Percentiles rank a stretch among this genome's conserved stretches.
phyloP scores from a whole-genome alignment of 1,284 basidiomycete genomes.

The Mycena citricolor region DNA sequence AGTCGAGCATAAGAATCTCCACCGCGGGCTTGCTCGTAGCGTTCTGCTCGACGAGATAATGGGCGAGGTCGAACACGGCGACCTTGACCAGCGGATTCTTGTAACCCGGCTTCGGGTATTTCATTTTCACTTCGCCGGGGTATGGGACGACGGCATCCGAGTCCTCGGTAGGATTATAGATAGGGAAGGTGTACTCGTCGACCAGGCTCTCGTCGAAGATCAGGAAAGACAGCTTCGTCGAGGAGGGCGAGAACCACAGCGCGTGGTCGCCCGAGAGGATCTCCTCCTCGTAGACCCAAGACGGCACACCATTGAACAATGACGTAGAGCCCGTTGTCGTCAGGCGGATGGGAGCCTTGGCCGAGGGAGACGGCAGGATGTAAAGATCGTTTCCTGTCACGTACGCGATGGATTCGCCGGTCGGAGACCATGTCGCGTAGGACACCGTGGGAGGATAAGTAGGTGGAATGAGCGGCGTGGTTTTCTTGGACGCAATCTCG shows the following conservation, averaged over 20 bases:
- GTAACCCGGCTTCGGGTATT: constrained; percentile 91
- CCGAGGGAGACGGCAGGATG: constrained; percentile 65
- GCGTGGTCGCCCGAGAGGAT: constrained; percentile 75
- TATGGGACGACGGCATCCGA: constrained; percentile 76
- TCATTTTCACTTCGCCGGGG: constrained; percentile 76
- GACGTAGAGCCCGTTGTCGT: constrained; percentile 82
- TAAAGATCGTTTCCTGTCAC: constrained; percentile 85
- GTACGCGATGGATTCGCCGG: constrained; percentile 78
- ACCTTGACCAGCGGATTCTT: constrained; percentile 85
- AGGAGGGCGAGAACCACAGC: constrained; percentile 91
- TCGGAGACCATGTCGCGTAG: constrained; percentile 85
- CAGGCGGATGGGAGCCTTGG: constrained; percentile 64
- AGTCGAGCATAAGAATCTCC: constrained; percentile 60
- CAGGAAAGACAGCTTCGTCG: constrained; percentile 81
- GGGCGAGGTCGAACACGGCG: constrained; percentile 78
- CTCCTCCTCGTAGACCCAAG: constrained; percentile 98
- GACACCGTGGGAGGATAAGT: constrained; percentile 68
- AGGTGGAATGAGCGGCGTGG: constrained; percentile 68
- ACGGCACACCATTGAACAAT: constrained; percentile 91
- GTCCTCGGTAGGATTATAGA: constrained; percentile 84
- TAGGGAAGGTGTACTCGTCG: constrained; percentile 81
- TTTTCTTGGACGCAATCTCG: constrained; percentile 56
- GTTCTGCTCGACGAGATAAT: constrained; percentile 59
- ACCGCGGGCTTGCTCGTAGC: constrained; percentile 31
- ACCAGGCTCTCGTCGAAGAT: constrained; percentile 88